A percentile compares a stretch with the other conserved stretches of the same genome.
Evolutionary conservation across 2,329 filamentous ascomycete species (phyloP).

Genomic region (Penicillium sp.): DNA sequence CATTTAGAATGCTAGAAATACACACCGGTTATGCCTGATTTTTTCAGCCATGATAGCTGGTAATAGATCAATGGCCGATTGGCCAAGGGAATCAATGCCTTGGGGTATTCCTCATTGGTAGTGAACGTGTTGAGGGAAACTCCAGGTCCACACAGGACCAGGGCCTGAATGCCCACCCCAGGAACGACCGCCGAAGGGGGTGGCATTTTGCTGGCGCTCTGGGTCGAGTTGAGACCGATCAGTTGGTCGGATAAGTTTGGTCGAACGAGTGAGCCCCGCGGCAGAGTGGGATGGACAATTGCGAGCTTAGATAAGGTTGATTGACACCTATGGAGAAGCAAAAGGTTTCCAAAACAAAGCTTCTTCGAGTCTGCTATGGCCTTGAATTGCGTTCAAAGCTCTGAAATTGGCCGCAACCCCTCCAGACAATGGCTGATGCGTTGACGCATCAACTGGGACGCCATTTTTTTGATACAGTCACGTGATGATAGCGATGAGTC

Average conservation of each 20-base stretch:
- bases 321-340: not conserved
- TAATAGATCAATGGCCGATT: conserved; percentile 57
- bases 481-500: conserved; percentile 33
- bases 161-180: conserved; percentile 28
- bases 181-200: conserved; percentile 8
- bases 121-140: conserved; percentile 56
- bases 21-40: conserved; percentile 53
- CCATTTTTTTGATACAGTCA: conserved; percentile 25
- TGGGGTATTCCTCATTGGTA: conserved; percentile 47
- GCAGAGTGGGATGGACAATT: conserved; percentile 1
- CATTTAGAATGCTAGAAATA: not conserved
- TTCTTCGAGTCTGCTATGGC: not conserved
- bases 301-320: not conserved
- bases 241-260: not conserved
- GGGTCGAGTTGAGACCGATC: not conserved
- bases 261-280: conserved; percentile 5
- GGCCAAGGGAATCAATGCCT: conserved; percentile 52
- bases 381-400: not conserved
- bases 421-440: conserved; percentile 6
- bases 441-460: conserved; percentile 10
- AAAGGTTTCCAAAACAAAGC: not conserved
- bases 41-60: conserved; percentile 45
- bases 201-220: conserved; percentile 3
- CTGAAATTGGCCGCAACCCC: not conserved
- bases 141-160: conserved; percentile 45